Base-by-base conservation (phyloP, 805 yeast species). In the Cyberlindnera mississippiensis region DNA sequence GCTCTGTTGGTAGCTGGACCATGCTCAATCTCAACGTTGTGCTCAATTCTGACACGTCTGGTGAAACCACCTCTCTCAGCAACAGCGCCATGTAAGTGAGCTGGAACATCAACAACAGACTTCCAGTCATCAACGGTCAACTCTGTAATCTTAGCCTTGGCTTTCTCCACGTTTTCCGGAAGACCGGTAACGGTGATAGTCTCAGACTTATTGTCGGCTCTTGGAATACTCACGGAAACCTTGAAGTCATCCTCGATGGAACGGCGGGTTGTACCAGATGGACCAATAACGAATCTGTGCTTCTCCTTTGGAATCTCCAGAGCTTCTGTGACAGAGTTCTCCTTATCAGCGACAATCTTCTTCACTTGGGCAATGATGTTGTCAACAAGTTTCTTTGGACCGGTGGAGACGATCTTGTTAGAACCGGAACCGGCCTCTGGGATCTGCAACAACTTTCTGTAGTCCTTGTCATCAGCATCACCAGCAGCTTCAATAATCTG, bases 401-500 rank as follows among this genome's bases (percentile, higher is more conserved):
- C 99, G 52, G 77, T 69, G 34, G 85, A 76, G 35, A 75, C 72
- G 48, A 93, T 71, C 37, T 71, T 71, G 16, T 59, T 60, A 14
- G 83, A 73, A 9, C 73, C 82, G 14, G 84, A 73, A 28, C 73
- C 77, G 46, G 74, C 78, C 41, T 77, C 73, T 38, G 98, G 97
- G 42, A 87, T 73, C 41, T 75, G 77, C 52, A 86, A 72, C 51
- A 78, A 68, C 52, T 80, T 73, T 55, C 75, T 67, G 56, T 75
- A 74, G 42, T 69, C 74, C 9, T 48, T 45, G 26, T 68, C 73
- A 46, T 76, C 83, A 42, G 66, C 62, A 39, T 84, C 88, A 46
- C 96, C 96, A 29, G 96, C 96, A 40, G 75, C 76, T 37, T 75
- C 44, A 38, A 90, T 78, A 40, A 93, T 85, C 37, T 79, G 85